Evolutionary conservation across 805 yeast species (phyloP).

Genomic region (Ogataea thermomethanolica): DNA sequence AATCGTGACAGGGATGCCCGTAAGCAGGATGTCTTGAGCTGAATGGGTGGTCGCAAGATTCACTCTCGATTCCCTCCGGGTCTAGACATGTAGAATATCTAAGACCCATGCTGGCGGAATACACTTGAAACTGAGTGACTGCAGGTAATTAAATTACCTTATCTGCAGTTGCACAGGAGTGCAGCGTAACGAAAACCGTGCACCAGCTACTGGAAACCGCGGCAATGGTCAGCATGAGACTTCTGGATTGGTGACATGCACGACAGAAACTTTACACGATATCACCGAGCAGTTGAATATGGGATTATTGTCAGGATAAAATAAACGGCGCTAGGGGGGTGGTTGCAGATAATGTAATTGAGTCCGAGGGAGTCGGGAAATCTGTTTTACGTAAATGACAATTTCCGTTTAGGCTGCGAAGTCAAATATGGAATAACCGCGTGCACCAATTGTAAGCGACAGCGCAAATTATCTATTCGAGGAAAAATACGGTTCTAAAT

Average conservation of each 20-base stretch:
- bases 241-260: slow-evolving; percentile 3
- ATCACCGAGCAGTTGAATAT: slow-evolving; percentile 1
- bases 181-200: slow-evolving; percentile 2
- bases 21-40: slow-evolving; percentile 10
- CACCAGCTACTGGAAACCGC: background rate
- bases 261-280: too few relatives aligned
- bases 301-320: too few relatives aligned
- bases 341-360: too few relatives aligned
- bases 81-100: slow-evolving; percentile 41
- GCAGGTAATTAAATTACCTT: slow-evolving; percentile 5
- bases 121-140: background rate
- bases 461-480: background rate
- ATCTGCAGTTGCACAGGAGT: slow-evolving; percentile 2
- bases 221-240: too few relatives aligned
- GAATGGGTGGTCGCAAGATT: slow-evolving; percentile 9
- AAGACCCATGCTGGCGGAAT: slow-evolving; percentile 40
- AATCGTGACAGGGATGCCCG: slow-evolving; percentile 15
- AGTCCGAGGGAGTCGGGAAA: too few relatives aligned
- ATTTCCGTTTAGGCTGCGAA: background rate
- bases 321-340: too few relatives aligned
- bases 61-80: slow-evolving; percentile 24
- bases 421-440: background rate
- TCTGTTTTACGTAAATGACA: background rate
- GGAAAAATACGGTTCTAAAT: background rate
- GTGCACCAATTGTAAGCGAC: background rate